phyloP scores from a whole-genome alignment of 2,329 filamentous ascomycete genomes.

The Talaromyces sp. region DNA sequence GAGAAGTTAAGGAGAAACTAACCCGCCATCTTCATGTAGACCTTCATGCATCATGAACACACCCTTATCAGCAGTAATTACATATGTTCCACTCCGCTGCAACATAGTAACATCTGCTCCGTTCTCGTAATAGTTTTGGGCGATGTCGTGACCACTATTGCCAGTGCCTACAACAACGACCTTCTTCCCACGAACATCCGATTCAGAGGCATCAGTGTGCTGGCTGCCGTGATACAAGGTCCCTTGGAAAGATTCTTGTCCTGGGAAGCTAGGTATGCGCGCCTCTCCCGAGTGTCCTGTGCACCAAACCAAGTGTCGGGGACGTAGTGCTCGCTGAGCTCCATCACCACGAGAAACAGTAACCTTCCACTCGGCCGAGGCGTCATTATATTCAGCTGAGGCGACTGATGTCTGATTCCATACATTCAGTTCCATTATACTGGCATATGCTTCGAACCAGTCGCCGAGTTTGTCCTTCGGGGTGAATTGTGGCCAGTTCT shows the following conservation, averaged over 20 bases:
- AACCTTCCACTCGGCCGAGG: conserved; percentile 43
- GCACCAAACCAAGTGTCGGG: conserved; percentile 53
- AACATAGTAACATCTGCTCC: conserved; percentile 58
- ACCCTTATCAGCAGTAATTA: conserved; percentile 50
- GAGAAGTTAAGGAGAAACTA: not conserved
- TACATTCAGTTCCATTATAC: conserved; percentile 54
- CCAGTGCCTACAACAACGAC: conserved; percentile 54
- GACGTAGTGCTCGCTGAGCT: conserved; percentile 33
- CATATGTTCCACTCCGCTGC: conserved; percentile 56
- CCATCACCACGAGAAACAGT: conserved; percentile 30
- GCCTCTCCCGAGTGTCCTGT: conserved; percentile 52
- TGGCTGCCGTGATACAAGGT: conserved; percentile 48
- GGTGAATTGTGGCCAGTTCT: conserved; percentile 48
- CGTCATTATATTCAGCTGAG: conserved; percentile 44
- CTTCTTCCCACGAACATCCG: conserved; percentile 46
- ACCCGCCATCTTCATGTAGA: conserved; percentile 50
- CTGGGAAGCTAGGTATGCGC: conserved; percentile 44
- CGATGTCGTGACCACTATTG: conserved; percentile 55
- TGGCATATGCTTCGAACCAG: conserved; percentile 54
- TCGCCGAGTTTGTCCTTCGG: conserved; percentile 52
- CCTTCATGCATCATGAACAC: conserved; percentile 50
- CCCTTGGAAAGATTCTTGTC: conserved; percentile 47
- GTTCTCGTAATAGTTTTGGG: conserved; percentile 54
- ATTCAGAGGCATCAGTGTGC: conserved; percentile 45
- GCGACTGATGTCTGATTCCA: conserved; percentile 46